Conservation (phyloP, 768 basidiomycete species). For the Suillus decipiens region DNA sequence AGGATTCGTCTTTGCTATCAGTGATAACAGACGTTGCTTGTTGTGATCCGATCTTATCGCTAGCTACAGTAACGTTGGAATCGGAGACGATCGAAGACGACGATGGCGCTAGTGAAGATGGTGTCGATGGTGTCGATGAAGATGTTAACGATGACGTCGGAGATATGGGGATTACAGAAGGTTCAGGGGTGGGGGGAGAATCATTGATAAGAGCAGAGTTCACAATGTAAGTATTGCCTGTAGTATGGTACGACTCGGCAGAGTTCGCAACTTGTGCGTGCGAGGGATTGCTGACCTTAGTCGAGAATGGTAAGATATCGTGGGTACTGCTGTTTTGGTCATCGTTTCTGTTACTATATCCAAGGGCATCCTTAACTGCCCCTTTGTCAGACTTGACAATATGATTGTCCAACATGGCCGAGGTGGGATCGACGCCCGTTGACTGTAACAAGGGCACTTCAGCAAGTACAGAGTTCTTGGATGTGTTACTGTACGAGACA, state of each 20-base stretch:
- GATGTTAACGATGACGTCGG: not conserved
- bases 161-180: not conserved
- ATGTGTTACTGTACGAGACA: conserved; percentile 8
- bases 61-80: not conserved
- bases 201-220: no score
- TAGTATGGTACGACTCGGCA: not conserved
- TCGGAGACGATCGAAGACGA: not conserved
- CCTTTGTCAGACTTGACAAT: conserved; percentile 6
- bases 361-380: conserved; percentile 8
- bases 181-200: not conserved
- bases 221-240: not conserved
- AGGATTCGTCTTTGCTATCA: conserved; percentile 12
- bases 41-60: conserved; percentile 7
- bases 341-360: conserved; percentile 9
- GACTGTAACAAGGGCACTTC: conserved; percentile 3
- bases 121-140: not conserved
- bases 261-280: not conserved
- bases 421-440: not conserved
- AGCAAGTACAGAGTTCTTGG: conserved; percentile 8
- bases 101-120: not conserved
- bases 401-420: not conserved
- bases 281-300: not conserved
- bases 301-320: not conserved
- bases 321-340: not conserved
- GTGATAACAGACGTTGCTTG: conserved; percentile 3